Evolutionary conservation across 2,329 filamentous ascomycete genomes (phyloP), one percentile per base, ranked within the genome.

Genomic region (Phialemonium atrogriseum): DNA sequence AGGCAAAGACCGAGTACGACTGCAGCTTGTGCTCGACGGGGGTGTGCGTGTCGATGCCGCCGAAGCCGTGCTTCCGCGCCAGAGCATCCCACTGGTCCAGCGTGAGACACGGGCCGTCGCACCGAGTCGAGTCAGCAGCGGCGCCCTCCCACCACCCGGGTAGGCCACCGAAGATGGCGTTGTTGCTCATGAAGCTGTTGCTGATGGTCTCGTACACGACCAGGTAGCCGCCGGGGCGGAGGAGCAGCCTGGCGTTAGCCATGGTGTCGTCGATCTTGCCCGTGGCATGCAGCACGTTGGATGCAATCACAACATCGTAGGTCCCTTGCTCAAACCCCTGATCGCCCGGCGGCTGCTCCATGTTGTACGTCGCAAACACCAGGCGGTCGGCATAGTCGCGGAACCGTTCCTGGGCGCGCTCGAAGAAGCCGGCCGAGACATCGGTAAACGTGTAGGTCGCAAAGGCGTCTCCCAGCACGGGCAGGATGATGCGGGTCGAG

Each of bases 401-500:
- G 17, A 62, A 50, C 17, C 42, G 49, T 7, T 49, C 44, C 30
- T 45, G 39, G 2, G 55, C 56, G 2, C 46, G 37, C 14, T 57
- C 52, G 25, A 66, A 63, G 44, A 59, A 60, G 11, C 50, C 53
- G 4, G 49, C 34, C 3, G 54, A 55, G 13, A 60, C 55, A 35
- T 67, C 62, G 0, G 64, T 66, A 41, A 52, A 67, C 4, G 55
- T 58, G 38, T 66, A 68, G 9, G 28, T 25, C 2, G 19, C 11
- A 13, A 43, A 32, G n/a, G 12, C 12, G 18, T 27, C 15, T 10
- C 36, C 39, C 9, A 43, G 38, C 3, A 35, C 24, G 3, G 34
- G 35, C 12, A 52, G 19, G 25, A 45, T 22, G 2, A 37, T 29
- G n/a, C 41, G 34, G 7, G 51, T 54, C 8, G 49, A 45, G 7